phyloP scores from a whole-genome alignment of 225 moss, liverwort and hornwort genomes.

The Marchantia polymorpha region DNA sequence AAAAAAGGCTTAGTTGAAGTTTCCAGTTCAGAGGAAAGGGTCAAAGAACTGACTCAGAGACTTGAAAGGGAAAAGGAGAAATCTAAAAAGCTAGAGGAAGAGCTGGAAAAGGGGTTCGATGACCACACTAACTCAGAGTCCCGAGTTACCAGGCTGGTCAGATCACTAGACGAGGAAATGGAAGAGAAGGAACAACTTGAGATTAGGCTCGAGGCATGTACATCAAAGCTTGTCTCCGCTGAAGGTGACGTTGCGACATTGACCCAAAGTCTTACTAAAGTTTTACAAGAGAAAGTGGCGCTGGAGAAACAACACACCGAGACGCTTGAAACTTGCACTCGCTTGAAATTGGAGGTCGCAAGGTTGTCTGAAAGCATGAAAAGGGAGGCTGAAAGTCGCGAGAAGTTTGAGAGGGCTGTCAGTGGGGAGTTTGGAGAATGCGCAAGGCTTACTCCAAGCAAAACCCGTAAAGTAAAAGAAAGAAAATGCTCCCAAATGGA shows the following conservation, averaged over 20 bases:
- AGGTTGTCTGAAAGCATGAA: slow-evolving; percentile 14
- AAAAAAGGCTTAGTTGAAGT: not conserved
- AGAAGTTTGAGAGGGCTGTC: not conserved
- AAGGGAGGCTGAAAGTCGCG: not conserved
- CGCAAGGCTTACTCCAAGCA: not conserved
- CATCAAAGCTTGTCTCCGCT: slow-evolving; percentile 10
- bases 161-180: slow-evolving; percentile 16
- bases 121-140: slow-evolving; percentile 19
- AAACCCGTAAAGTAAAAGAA: slow-evolving; percentile 13
- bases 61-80: slow-evolving; percentile 5
- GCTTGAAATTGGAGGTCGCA: slow-evolving; percentile 6
- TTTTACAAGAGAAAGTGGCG: slow-evolving; percentile 8
- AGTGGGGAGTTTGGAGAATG: not conserved
- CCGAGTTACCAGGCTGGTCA: slow-evolving; percentile 8
- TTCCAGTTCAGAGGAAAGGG: not conserved
- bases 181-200: slow-evolving; percentile 6
- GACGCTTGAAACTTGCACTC: not conserved
- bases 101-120: slow-evolving; percentile 1
- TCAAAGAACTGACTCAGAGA: not conserved
- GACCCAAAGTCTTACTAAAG: slow-evolving; percentile 16
- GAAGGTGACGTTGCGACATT: slow-evolving; percentile 5
- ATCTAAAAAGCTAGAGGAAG: slow-evolving; percentile 17
- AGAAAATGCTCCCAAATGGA: slow-evolving; percentile 3
- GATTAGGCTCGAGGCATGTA: slow-evolving; percentile 5
- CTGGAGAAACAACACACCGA: slow-evolving; percentile 11